Evolutionary conservation across 805 yeast species (phyloP).

Genomic region (Sugiyamaella chiloensis): DNA sequence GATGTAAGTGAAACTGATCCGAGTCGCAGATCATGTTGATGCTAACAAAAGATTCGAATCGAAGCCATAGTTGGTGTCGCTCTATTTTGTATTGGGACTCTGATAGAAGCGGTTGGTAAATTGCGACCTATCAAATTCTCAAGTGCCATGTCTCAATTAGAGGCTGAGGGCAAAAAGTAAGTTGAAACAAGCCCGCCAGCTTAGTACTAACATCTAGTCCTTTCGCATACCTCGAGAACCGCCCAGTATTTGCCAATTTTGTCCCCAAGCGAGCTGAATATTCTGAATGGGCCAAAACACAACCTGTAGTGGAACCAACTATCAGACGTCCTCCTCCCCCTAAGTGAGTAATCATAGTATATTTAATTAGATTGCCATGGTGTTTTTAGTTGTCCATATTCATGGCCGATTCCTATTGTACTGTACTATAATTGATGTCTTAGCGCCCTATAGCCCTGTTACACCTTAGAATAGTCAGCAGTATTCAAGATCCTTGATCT

Average conservation of each 20-base stretch:
- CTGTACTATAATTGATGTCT: too few relatives aligned
- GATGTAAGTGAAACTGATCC: conserved; percentile 26
- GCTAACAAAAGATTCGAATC: conserved; percentile 37
- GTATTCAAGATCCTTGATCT: too few relatives aligned
- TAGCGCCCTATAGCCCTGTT: too few relatives aligned
- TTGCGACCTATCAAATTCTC: conserved; percentile 49
- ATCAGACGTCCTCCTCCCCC: too few relatives aligned
- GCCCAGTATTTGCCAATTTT: conserved; percentile 53
- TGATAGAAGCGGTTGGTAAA: conserved; percentile 32
- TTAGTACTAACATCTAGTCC: conserved; percentile 29
- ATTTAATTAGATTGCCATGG: too few relatives aligned
- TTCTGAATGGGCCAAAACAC: conserved; percentile 24
- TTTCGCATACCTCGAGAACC: conserved; percentile 46
- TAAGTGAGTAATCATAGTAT: too few relatives aligned
- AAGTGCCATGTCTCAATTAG: conserved; percentile 47
- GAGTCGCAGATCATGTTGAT: too few relatives aligned
- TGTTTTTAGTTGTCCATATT: too few relatives aligned
- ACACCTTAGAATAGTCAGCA: too few relatives aligned
- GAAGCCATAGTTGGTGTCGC: conserved; percentile 51
- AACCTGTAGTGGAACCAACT: background rate
- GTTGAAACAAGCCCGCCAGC: conserved; percentile 6
- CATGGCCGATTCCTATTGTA: too few relatives aligned
- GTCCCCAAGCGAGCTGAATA: conserved; percentile 44
- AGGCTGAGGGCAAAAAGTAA: conserved; percentile 43
- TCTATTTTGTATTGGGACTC: conserved; percentile 38